Evolutionary conservation across 2,329 filamentous ascomycete species (phyloP), one percentile per base, ranked within the genome.

Genomic region (Aspergillus brasiliensis): DNA sequence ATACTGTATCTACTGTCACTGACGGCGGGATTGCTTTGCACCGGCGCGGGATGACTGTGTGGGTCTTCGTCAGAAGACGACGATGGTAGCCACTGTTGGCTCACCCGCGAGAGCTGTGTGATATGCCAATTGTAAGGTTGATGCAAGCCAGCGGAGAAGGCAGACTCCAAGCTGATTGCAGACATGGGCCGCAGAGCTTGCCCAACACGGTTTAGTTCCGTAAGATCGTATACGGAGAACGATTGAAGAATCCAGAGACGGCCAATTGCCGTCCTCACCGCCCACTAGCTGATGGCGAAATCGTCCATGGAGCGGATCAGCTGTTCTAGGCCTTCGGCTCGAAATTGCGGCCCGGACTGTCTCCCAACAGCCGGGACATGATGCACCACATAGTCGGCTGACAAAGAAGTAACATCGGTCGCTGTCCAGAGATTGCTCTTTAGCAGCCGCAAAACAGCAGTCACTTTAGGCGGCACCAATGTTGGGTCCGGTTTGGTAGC

Each of bases 351-450:
- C 6, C 11, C 31, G 5, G 51, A 8, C 19, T 49, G 37, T 5
- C 34, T 44, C 23, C 27, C 8, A 8, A 8, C 19, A 5, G 27
- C 44, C 5, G 59, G 55, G 15, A 66, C 57, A 51, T 66, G 58
- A 19, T 66, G 57, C 17, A 69, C 65, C 8, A 69, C 53, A 31
- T 68, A 69, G 49, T 68, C 67, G 3, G 67, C 66, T 8, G 66
- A 58, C 25, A 69, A 57, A 7, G 64, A 64, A 4, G 56, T 58
- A 5, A 65, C 42, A 52, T 69, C 67, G 3, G 51, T 61, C 13
- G 56, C 62, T 4, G 61, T 66, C 67, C 67, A 69, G 3, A 64
- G 56, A 19, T 58, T 57, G 6, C 47, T 58, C 37, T 60, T 53
- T 38, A 69, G 23, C 10, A 66, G 61, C 7, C 57, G 28, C 28